These are phyloP conservation scores for Syncephalastrum monosporum DNA, from an alignment of 371 early-diverging fungal species.

Conservation along the genomic window DNA sequence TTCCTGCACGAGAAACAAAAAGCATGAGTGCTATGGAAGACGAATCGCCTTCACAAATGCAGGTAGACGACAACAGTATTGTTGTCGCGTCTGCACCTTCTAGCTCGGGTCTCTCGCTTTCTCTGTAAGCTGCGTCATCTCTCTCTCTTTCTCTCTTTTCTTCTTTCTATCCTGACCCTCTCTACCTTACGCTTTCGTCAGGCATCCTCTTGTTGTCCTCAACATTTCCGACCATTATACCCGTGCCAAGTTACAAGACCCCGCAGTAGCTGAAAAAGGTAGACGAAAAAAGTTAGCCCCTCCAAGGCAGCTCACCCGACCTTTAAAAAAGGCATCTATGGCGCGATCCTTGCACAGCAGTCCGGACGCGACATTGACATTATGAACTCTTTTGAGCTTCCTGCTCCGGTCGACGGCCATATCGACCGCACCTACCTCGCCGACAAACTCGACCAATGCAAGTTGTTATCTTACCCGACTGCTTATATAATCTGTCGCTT, in stretches of 20 bases:
- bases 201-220: constrained; percentile 83
- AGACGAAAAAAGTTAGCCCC: neutral
- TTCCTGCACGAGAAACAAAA: no score
- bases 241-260: constrained; percentile 63
- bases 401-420: constrained; percentile 45
- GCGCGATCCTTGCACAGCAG: constrained; percentile 83
- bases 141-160: neutral
- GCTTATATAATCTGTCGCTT: no score
- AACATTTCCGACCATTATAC: constrained; percentile 89
- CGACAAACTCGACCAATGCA: constrained; percentile 80
- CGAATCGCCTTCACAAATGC: no score
- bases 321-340: constrained; percentile 55
- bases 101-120: neutral
- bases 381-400: constrained; percentile 80
- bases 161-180: neutral
- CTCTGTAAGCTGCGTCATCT: no score
- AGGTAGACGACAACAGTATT: no score
- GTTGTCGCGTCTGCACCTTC: no score
- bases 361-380: constrained; percentile 82
- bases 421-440: constrained; percentile 64
- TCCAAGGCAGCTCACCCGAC: neutral
- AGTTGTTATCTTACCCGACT: constrained; percentile 3
- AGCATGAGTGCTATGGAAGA: no score
- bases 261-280: constrained; percentile 40
- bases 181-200: constrained; percentile 19